phyloP scores from a whole-genome alignment of 2,329 filamentous ascomycete genomes.

The Epichloe hybrida region DNA sequence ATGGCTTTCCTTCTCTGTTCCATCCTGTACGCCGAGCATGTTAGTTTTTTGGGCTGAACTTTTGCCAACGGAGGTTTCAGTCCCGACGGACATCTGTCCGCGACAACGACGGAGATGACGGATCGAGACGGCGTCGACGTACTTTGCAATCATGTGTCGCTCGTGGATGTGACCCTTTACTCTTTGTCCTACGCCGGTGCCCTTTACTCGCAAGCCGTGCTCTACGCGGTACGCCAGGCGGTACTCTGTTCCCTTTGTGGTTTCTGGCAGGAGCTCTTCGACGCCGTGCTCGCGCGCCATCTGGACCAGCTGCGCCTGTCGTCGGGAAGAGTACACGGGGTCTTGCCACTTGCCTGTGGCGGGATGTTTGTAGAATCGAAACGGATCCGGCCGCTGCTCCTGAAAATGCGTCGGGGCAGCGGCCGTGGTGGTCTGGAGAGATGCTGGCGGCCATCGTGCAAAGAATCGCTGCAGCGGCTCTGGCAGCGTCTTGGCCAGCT shows the following conservation, averaged over 20 bases:
- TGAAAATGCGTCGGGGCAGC: slow-evolving; percentile 36
- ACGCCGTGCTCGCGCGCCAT: slow-evolving; percentile 67
- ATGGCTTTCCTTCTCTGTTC: slow-evolving; percentile 85
- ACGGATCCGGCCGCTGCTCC: slow-evolving; percentile 58
- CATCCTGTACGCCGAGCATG: slow-evolving; percentile 39
- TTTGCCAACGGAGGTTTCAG: background rate
- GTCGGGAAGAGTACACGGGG: slow-evolving; percentile 67
- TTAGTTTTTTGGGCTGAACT: slow-evolving; percentile 5
- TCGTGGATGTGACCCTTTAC: slow-evolving; percentile 96
- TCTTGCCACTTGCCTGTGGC: slow-evolving; percentile 72
- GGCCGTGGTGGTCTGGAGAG: slow-evolving; percentile 37
- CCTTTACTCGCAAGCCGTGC: slow-evolving; percentile 72
- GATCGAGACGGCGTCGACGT: slow-evolving; percentile 22
- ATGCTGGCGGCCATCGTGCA: slow-evolving; percentile 68
- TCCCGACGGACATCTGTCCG: too few species aligned
- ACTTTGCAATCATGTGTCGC: slow-evolving; percentile 65
- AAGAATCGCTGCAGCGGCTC: slow-evolving; percentile 74
- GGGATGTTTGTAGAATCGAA: slow-evolving; percentile 65
- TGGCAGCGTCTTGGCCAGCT: slow-evolving; percentile 61
- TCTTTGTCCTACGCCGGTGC: slow-evolving; percentile 79
- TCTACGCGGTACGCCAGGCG: slow-evolving; percentile 60
- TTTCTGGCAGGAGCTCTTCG: slow-evolving; percentile 65
- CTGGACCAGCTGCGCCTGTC: slow-evolving; percentile 85
- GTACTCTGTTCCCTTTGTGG: slow-evolving; percentile 60
- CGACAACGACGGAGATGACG: too few species aligned